Evolutionary conservation across 208 protist genomes (phyloP).

Genomic region (Strigomonas oncopelti): DNA sequence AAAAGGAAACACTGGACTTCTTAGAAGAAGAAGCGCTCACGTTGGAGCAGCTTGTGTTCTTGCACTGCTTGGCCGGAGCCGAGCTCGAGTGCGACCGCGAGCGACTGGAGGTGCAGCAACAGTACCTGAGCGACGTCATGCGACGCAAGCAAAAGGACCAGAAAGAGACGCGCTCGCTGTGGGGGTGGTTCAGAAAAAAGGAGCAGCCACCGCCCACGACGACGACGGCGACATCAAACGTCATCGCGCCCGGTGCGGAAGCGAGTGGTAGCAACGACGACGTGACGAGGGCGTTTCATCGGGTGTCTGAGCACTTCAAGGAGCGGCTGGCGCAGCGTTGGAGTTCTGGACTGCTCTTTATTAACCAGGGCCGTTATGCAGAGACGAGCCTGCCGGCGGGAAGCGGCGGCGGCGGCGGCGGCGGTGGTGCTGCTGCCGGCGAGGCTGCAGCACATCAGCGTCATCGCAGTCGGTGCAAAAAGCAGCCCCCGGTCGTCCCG

Average conservation of each 20-base stretch:
- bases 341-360: neutral
- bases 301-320: neutral
- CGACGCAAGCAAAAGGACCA: neutral
- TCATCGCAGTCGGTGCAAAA: neutral
- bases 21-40: slow-evolving; percentile 64
- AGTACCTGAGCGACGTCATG: neutral
- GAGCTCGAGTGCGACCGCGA: slow-evolving; percentile 46
- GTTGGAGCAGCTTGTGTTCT: slow-evolving; percentile 68
- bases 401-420: neutral
- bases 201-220: neutral
- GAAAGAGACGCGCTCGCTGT: neutral
- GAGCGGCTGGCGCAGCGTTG: neutral
- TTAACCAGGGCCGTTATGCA: neutral
- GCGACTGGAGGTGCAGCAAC: slow-evolving; percentile 5
- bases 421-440: slow-evolving; percentile 9
- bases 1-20: slow-evolving; percentile 27
- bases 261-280: no score
- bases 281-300: neutral
- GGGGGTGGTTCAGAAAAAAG: slow-evolving; percentile 1
- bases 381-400: no score
- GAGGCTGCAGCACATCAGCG: neutral
- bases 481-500: neutral
- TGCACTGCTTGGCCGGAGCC: slow-evolving; percentile 66
- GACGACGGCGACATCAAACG: neutral
- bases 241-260: neutral